These are phyloP conservation scores for Cicer judaicum DNA, from an alignment of 306 rosid genomes.

Conservation along the genomic window DNA sequence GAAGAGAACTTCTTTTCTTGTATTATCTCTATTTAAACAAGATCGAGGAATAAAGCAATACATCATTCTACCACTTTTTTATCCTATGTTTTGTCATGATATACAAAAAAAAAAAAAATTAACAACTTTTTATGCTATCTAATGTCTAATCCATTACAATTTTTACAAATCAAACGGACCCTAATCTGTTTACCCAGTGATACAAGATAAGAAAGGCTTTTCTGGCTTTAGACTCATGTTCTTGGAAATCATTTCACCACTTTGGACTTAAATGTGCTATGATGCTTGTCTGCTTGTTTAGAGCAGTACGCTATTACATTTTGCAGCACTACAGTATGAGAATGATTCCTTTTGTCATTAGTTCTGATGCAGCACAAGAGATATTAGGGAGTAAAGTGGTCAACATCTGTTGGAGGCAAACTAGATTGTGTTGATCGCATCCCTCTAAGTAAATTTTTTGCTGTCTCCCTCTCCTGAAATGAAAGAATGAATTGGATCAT, in stretches of 20 bases:
- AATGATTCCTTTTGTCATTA: background rate
- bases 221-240: constrained; percentile 4
- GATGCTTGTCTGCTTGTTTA: background rate
- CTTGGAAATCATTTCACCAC: constrained; percentile 5
- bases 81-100: no score
- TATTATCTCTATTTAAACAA: no score
- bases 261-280: constrained; percentile 2
- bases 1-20: no score
- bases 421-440: constrained; percentile 74
- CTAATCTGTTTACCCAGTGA: background rate
- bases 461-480: constrained; percentile 93
- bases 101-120: no score
- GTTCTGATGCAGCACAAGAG: constrained; percentile 10
- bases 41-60: no score
- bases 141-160: no score
- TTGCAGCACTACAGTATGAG: background rate
- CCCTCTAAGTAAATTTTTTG: constrained; percentile 84
- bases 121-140: no score
- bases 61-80: no score
- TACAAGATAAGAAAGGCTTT: constrained; percentile 15
- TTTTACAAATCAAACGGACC: background rate
- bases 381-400: constrained; percentile 76
- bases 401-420: constrained; percentile 75
- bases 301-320: background rate
- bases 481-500: constrained; percentile 41